Conservation (phyloP, 768 basidiomycete genomes). For the Asterophora parasitica region DNA sequence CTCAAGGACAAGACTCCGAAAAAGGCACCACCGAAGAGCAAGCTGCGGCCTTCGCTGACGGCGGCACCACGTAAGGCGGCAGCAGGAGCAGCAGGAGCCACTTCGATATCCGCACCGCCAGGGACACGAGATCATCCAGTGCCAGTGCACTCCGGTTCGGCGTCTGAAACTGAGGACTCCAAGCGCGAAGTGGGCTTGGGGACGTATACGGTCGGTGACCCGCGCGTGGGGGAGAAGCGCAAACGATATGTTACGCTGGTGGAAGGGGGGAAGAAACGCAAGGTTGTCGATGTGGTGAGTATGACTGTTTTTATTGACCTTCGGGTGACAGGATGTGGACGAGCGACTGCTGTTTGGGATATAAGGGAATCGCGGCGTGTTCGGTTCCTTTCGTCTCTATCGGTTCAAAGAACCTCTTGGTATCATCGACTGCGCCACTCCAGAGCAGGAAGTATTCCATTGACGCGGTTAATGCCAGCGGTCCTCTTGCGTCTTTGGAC, state of each 20-base stretch:
- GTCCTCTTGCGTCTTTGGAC: too few relatives aligned
- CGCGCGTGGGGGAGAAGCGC: conserved; percentile 43
- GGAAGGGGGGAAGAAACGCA: conserved; percentile 67
- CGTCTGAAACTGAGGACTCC: conserved; percentile 9
- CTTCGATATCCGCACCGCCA: neutral
- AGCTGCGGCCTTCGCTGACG: conserved; percentile 10
- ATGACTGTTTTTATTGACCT: too few relatives aligned
- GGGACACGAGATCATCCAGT: neutral
- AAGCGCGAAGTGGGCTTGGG: neutral
- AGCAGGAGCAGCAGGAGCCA: neutral
- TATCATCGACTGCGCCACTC: too few relatives aligned
- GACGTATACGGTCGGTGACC: conserved; percentile 20
- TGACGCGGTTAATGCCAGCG: too few relatives aligned
- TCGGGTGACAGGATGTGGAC: too few relatives aligned
- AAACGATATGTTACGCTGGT: conserved; percentile 49
- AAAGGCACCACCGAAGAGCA: conserved; percentile 68
- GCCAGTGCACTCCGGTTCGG: neutral
- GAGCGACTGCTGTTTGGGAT: too few relatives aligned
- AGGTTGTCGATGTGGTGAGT: conserved; percentile 61
- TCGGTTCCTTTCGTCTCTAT: neutral
- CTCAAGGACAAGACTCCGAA: conserved; percentile 76
- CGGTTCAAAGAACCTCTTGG: neutral
- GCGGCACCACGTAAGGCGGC: neutral
- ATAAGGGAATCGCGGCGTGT: too few relatives aligned
- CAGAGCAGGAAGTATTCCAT: too few relatives aligned